phyloP scores from a whole-genome alignment of 441 rosid genomes.

The Bruguiera hainesii region DNA sequence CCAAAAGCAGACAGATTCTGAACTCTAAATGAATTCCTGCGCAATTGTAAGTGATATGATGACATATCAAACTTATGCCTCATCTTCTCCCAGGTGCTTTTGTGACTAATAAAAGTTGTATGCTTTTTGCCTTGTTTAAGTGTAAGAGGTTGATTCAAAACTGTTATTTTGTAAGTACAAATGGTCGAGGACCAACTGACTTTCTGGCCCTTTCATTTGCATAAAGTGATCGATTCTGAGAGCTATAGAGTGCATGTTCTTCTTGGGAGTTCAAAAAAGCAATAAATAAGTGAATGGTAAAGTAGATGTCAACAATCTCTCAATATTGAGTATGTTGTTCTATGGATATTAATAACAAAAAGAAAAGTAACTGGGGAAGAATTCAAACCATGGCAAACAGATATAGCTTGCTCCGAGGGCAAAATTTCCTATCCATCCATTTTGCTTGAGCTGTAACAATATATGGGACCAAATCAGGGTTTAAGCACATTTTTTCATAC shows the following conservation, averaged over 20 bases:
- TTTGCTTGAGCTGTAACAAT: constrained; percentile 84
- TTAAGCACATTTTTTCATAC: constrained; percentile 19
- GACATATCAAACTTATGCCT: constrained; percentile 4
- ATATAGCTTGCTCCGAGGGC: constrained; percentile 97
- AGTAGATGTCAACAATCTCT: background rate
- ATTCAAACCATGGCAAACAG: constrained; percentile 84
- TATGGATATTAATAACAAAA: background rate
- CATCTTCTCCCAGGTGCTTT: background rate
- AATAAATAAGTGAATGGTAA: background rate
- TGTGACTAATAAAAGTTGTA: background rate
- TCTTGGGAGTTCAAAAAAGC: constrained; percentile 3
- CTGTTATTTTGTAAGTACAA: background rate
- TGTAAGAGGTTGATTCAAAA: background rate
- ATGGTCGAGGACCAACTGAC: background rate
- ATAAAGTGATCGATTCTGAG: background rate
- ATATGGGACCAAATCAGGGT: constrained; percentile 23
- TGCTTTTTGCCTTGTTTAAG: background rate
- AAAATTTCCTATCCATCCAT: constrained; percentile 97
- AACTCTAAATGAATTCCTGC: background rate
- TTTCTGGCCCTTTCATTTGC: background rate
- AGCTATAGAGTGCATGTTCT: background rate
- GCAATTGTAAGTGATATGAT: constrained; percentile 1
- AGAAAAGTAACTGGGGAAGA: constrained; percentile 12
- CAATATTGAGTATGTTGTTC: background rate
- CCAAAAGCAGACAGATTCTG: background rate